phyloP scores from a whole-genome alignment of 768 basidiomycete species.

The Gloeostereum incarnatum region DNA sequence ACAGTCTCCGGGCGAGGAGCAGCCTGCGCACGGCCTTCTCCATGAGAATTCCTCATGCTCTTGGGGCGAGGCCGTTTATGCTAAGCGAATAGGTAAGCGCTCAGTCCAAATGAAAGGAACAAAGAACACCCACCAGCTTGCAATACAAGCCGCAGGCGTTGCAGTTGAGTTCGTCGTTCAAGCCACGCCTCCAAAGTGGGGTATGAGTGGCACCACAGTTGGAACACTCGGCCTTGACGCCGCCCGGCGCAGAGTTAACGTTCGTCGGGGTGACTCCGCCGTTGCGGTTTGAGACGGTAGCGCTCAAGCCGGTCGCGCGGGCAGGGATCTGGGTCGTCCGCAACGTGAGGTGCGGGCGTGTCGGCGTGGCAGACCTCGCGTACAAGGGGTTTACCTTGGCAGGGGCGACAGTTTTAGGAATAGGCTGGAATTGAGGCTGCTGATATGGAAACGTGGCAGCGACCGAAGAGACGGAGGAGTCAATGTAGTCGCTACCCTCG shows the following conservation, averaged over 20 bases:
- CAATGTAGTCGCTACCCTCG: constrained; percentile 1
- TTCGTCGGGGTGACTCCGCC: no score
- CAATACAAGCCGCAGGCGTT: constrained; percentile 87
- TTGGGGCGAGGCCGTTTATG: constrained; percentile 87
- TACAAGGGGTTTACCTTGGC: no score
- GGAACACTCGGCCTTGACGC: constrained; percentile 75
- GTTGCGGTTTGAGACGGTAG: no score
- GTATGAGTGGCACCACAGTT: constrained; percentile 88
- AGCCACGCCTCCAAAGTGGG: constrained; percentile 76
- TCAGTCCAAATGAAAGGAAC: constrained; percentile 2
- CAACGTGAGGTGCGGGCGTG: no score
- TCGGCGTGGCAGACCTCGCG: no score
- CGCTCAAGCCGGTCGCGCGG: no score
- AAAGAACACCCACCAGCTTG: constrained; percentile 51
- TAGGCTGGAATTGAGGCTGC: no score
- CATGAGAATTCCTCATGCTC: constrained; percentile 73
- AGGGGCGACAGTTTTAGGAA: no score
- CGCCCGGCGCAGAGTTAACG: constrained; percentile 40
- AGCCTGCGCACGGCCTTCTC: constrained; percentile 58
- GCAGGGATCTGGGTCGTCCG: no score
- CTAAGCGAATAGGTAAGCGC: constrained; percentile 23
- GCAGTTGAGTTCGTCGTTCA: constrained; percentile 86
- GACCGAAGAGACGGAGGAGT: no score
- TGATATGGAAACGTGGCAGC: no score
- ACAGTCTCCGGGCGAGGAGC: constrained; percentile 61